A percentile compares a stretch with the other conserved stretches of the same genome.
These are phyloP conservation scores for Ascochyta lentis DNA, from an alignment of 2,329 filamentous ascomycete genomes.

Conservation along the genomic window DNA sequence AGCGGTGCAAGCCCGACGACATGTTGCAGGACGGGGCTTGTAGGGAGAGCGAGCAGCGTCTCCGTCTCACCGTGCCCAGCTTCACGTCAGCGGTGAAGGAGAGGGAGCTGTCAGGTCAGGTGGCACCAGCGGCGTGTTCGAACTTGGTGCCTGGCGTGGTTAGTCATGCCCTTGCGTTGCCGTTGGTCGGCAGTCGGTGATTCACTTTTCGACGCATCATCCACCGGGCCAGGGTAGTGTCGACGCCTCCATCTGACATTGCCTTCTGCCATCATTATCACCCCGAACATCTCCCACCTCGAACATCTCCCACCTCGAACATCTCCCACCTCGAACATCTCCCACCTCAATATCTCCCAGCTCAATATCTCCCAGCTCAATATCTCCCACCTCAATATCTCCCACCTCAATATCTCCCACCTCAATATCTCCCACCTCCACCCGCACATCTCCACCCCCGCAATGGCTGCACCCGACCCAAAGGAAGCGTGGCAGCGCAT, in stretches of 20 bases:
- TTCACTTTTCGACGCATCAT: slow-evolving; percentile 41
- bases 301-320: slow-evolving; percentile 2
- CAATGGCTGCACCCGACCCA: slow-evolving; percentile 59
- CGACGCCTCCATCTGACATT: slow-evolving; percentile 12
- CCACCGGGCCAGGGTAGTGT: neutral
- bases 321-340: neutral
- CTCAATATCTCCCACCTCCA: slow-evolving; percentile 17
- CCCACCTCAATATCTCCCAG: slow-evolving; percentile 8
- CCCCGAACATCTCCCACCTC: neutral
- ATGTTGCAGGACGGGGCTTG: neutral
- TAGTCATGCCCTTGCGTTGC: neutral
- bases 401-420: slow-evolving; percentile 6
- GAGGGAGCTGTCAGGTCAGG: neutral
- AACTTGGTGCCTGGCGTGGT: neutral
- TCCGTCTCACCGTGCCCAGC: neutral
- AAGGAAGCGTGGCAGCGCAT: slow-evolving; percentile 71
- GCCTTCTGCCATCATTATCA: neutral
- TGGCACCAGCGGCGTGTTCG: neutral
- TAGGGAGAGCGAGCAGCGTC: neutral
- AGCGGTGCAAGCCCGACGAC: neutral
- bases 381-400: neutral
- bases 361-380: slow-evolving; percentile 1
- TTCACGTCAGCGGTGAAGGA: neutral
- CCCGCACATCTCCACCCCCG: slow-evolving; percentile 33
- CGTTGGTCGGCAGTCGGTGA: slow-evolving; percentile 7